A percentile compares a stretch with the other conserved stretches of the same genome.
Evolutionary conservation across 192 early-diverging fungal species (phyloP).

Genomic region (Backusella liffmaniae): DNA sequence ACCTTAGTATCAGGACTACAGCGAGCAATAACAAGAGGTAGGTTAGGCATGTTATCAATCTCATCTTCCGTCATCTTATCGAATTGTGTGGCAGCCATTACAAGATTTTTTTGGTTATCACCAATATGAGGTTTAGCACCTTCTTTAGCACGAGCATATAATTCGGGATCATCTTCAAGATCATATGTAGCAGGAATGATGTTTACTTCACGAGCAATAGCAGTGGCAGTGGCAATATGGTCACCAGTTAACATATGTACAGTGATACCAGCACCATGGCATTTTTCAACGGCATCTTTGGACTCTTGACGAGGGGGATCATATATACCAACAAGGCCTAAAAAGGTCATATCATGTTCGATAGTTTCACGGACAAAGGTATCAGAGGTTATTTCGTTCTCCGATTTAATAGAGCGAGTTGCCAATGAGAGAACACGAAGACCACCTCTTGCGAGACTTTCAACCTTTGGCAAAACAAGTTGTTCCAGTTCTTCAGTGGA

Average conservation of each 20-base stretch:
- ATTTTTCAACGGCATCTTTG: slow-evolving; percentile 62
- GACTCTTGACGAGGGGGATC: slow-evolving; percentile 85
- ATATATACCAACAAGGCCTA: slow-evolving; percentile 91
- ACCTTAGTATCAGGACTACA: slow-evolving; percentile 96
- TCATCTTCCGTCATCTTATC: slow-evolving; percentile 82
- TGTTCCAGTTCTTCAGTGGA: slow-evolving; percentile 40
- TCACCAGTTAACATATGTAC: slow-evolving; percentile 98
- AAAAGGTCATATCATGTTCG: slow-evolving; percentile 72
- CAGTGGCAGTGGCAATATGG: slow-evolving; percentile 86
- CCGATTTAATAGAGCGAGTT: slow-evolving; percentile 47
- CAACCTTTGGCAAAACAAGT: slow-evolving; percentile 59
- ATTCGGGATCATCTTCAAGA: slow-evolving; percentile 34
- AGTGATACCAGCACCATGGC: slow-evolving; percentile 88
- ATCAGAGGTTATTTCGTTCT: slow-evolving; percentile 29
- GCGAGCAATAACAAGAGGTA: slow-evolving; percentile 90
- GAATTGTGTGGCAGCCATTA: slow-evolving; percentile 87
- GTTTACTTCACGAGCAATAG: slow-evolving; percentile 87
- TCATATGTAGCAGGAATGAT: slow-evolving; percentile 60
- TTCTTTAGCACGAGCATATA: slow-evolving; percentile 21
- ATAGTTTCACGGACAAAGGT: slow-evolving; percentile 53
- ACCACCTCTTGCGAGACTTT: slow-evolving; percentile 72
- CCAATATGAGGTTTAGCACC: slow-evolving; percentile 39
- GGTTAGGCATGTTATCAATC: slow-evolving; percentile 72
- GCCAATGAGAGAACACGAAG: slow-evolving; percentile 87
- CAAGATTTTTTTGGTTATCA: slow-evolving; percentile 46